Base-by-base conservation (phyloP, 176 grass and related monocot species). In the Eragrostis curvula region DNA sequence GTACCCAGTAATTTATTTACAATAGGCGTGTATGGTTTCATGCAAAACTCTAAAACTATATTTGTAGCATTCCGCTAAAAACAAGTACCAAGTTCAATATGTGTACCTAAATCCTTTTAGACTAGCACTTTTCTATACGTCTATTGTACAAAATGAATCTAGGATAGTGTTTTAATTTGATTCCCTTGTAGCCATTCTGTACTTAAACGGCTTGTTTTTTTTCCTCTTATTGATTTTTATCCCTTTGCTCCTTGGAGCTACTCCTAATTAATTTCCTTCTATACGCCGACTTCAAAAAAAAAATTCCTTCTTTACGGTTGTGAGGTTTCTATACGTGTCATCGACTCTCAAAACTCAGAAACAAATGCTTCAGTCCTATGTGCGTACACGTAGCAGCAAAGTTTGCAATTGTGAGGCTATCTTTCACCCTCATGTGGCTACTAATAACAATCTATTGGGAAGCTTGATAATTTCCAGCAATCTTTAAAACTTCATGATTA, bases 261-360 rank as follows among this genome's bases (percentile, higher is more conserved):
- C 18, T 77, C 56, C 5, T 77, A n/a, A n/a, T n/a, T n/a, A n/a
- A n/a, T n/a, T n/a, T n/a, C n/a, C n/a, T n/a, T n/a, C n/a, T n/a
- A n/a, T n/a, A n/a, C n/a, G n/a, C n/a, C n/a, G n/a, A n/a, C n/a
- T n/a, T n/a, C n/a, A n/a, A n/a, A n/a, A n/a, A n/a, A n/a, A n/a
- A n/a, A n/a, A n/a, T n/a, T 87, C 8, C 72, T 66, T 64, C 83
- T 73, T 79, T n/a, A n/a, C n/a, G n/a, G n/a, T n/a, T 45, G 27
- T 47, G 77, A 40, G 43, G 3, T 62, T 1, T 25, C 24, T 77
- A 66, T 88, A 89, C 71, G 76, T 71, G 77, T 51, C 70, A 70
- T 40, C 53, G 70, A 45, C 53, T 53, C 45, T 16, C 39, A 56
- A 77, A 77, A 89, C 53, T 89, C 77, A 80, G 32, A n/a, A 85